Evolutionary conservation across 306 rosid species (phyloP), one percentile per base, ranked within the genome.

Genomic region (Luffa aegyptiaca): DNA sequence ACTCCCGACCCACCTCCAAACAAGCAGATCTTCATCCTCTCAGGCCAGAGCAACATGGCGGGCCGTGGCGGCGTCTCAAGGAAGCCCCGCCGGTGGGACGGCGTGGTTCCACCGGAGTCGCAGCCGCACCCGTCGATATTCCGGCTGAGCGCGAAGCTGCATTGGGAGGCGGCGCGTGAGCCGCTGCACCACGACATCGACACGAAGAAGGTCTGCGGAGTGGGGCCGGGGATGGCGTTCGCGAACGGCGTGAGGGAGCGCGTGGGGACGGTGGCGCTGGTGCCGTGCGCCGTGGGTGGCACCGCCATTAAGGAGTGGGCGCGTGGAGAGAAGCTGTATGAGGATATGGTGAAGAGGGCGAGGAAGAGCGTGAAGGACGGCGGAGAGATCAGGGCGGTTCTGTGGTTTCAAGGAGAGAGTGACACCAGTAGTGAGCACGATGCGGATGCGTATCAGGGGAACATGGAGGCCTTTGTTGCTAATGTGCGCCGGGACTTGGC

Each of bases 1-100:
- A 62, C 37, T 20, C 61, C 39, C 7, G 58, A 69, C 57, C 65
- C 58, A 13, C 65, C 83, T 5, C 78, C 83, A 11, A 74, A 73
- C 83, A 81, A 58, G 17, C 91, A 91, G 42, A 90, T 94, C 85
- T 94, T 91, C 86, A 88, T 94, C 52, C 87, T 94, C 46, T 90
- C 97, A 8, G 97, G 98, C 5, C 98, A 94, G 77, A 94, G 97
- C 88, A 94, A 94, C 88, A 92, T 92, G 97, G 59, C 97, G 14
- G 98, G 97, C 8, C 93, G 97, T 0, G 98, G 97, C 46, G 95
- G 98, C 0, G 90, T 90, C 3, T n/a, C 84, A 37, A 83, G 68
- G 0, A 58, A 80, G 65, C 62, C 7, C 46, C 81, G 55, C 68
- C 52, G 63, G 6, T 94, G 98, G 98, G 89, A 94, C 87, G 90